Evolutionary conservation across 768 basidiomycete species (phyloP), one percentile per base, ranked within the genome.

Genomic region (Macrocybe gigantea): DNA sequence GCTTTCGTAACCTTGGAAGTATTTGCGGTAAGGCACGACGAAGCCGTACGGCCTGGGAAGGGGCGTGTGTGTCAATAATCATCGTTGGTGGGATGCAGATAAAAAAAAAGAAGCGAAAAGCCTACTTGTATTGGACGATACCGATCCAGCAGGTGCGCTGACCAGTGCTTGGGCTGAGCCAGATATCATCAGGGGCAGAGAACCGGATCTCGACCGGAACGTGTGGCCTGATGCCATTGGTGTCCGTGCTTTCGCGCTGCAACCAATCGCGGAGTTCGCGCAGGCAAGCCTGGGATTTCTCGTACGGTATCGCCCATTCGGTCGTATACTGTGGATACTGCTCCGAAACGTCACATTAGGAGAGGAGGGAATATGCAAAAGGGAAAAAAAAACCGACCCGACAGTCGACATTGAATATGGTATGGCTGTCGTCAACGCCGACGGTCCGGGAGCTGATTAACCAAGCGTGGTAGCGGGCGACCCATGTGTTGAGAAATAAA

Each of bases 91-190:
- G 2, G 22, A 22, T 4, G 22, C 22, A 22, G 22, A 22, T 22
- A 1, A 22, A 22, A 22, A 22, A 33, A n/a, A 33, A 22, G 13
- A 51, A 41, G 45, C 47, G 37, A 41, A 38, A 45, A 10, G 67
- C 88, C 59, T 49, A 97, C 95, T 91, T 92, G 72, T 84, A 99
- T 60, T 94, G 91, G n/a, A 96, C 80, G 45, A 98, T 82, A n/a
- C 96, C 96, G 50, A 99, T 90, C 88, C 93, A 99, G 56, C 85
- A 88, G 6, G 88, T 93, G 61, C 68, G 71, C 48, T 81, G 76
- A 45, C 84, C 85, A 60, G 80, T 81, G 59, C 86, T 85, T 2
- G 96, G 96, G 62, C 88, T 92, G 32, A 99, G 73, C 91, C 91
- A 97, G 45, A 96, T 88, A 59, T 96, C 90, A 64, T 98, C 96